These are phyloP conservation scores for Plasmodium knowlesi DNA, from an alignment of 169 alveolate species.

Conservation along the genomic window DNA sequence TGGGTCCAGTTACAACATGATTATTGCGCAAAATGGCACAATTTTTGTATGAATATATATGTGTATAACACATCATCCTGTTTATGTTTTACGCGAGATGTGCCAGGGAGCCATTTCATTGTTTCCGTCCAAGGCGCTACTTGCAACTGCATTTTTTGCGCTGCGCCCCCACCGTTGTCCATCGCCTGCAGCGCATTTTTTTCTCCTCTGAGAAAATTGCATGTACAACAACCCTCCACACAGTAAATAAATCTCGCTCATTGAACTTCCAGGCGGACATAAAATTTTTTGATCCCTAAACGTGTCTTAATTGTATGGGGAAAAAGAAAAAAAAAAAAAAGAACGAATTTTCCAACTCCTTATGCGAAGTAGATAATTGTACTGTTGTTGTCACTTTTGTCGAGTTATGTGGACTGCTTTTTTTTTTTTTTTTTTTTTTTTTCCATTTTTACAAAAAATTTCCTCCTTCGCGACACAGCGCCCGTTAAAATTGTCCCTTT, in stretches of 20 bases:
- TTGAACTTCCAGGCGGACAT: background rate
- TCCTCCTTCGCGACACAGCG: background rate
- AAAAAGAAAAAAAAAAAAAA: background rate
- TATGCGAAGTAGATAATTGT: background rate
- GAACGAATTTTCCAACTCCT: background rate
- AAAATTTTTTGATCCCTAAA: background rate
- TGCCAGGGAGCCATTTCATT: background rate
- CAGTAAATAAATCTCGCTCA: background rate
- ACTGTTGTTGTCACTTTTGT: background rate
- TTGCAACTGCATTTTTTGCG: background rate
- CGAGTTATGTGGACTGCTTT: background rate
- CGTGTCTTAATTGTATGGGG: background rate
- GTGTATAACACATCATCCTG: background rate
- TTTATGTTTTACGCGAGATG: background rate
- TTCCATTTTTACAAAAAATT: background rate
- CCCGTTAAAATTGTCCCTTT: background rate
- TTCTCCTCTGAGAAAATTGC: background rate
- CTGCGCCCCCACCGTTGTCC: background rate
- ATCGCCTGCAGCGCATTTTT: background rate
- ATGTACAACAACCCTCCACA: background rate
- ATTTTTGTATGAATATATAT: background rate
- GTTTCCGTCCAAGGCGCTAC: background rate
- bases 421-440: background rate
- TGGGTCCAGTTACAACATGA: background rate
- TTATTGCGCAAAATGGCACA: background rate